phyloP scores from a whole-genome alignment of 2,329 filamentous ascomycete species.

The Aaosphaeria arxii region DNA sequence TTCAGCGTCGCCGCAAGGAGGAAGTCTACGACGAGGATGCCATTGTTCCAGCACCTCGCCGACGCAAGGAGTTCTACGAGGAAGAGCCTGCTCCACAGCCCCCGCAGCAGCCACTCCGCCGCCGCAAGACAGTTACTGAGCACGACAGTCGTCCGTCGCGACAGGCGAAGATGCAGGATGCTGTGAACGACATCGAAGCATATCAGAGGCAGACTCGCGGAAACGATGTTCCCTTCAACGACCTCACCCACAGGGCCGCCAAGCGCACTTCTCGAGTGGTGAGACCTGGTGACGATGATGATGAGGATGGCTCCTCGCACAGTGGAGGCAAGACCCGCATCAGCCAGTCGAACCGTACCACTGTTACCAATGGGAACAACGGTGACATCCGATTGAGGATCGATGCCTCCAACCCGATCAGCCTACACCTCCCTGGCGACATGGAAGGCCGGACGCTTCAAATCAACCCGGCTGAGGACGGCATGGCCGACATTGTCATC shows the following conservation, averaged over 20 bases:
- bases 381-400: slow-evolving; percentile 37
- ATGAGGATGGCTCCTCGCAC: slow-evolving; percentile 22
- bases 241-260: slow-evolving; percentile 26
- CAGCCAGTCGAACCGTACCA: slow-evolving; percentile 24
- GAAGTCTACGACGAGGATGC: slow-evolving; percentile 1
- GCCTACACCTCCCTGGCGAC: slow-evolving; percentile 34
- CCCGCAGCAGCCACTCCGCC: background rate
- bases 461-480: slow-evolving; percentile 30
- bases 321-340: slow-evolving; percentile 25
- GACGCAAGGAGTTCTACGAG: slow-evolving; percentile 5
- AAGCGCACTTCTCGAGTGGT: slow-evolving; percentile 20
- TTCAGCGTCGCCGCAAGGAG: background rate
- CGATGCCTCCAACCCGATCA: slow-evolving; percentile 28
- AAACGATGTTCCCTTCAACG: slow-evolving; percentile 19
- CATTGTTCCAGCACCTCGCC: slow-evolving; percentile 1
- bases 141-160: background rate
- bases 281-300: no score
- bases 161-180: slow-evolving; percentile 3
- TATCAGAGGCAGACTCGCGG: slow-evolving; percentile 31
- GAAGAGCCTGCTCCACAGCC: no score
- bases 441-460: slow-evolving; percentile 36
- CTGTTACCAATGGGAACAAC: slow-evolving; percentile 19
- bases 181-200: slow-evolving; percentile 20
- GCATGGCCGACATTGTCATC: slow-evolving; percentile 37
- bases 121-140: background rate